phyloP scores from a whole-genome alignment of 495 filamentous ascomycete species.

The Hypoxylon perforatum region DNA sequence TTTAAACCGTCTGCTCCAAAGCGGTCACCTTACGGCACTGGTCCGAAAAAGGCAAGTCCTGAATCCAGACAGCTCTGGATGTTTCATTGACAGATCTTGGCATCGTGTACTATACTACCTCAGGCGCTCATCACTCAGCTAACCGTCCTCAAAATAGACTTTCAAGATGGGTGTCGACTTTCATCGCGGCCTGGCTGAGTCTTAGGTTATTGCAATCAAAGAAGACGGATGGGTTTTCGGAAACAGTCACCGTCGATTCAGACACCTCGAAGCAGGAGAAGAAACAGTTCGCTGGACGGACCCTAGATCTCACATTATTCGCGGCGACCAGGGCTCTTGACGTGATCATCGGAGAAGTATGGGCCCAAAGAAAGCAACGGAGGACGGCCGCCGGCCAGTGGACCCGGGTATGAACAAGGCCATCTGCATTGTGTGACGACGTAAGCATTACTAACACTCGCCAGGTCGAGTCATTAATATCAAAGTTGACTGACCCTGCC shows the following conservation, averaged over 20 bases:
- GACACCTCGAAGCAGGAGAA: constrained; percentile 42
- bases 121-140: constrained; percentile 21
- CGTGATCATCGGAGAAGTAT: constrained; percentile 73
- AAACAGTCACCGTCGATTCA: constrained; percentile 39
- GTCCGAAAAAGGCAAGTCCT: constrained; percentile 41
- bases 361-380: constrained; percentile 61
- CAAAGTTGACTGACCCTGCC: constrained; percentile 70
- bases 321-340: constrained; percentile 80
- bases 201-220: constrained; percentile 60
- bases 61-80: constrained; percentile 17
- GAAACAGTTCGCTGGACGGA: constrained; percentile 72
- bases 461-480: constrained; percentile 60
- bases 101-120: constrained; percentile 29
- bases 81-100: constrained; percentile 39
- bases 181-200: constrained; percentile 63
- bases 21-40: constrained; percentile 29
- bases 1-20: constrained; percentile 20
- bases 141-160: constrained; percentile 48
- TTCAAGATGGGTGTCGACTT: constrained; percentile 60
- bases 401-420: constrained; percentile 53
- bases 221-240: constrained; percentile 54
- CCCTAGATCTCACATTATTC: constrained; percentile 88
- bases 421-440: neutral
- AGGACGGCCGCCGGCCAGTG: constrained; percentile 55
- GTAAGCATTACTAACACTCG: constrained; percentile 21